Evolutionary conservation across 1,284 basidiomycete genomes (phyloP), one percentile per base, ranked within the genome.

Genomic region (Trametes sp.): DNA sequence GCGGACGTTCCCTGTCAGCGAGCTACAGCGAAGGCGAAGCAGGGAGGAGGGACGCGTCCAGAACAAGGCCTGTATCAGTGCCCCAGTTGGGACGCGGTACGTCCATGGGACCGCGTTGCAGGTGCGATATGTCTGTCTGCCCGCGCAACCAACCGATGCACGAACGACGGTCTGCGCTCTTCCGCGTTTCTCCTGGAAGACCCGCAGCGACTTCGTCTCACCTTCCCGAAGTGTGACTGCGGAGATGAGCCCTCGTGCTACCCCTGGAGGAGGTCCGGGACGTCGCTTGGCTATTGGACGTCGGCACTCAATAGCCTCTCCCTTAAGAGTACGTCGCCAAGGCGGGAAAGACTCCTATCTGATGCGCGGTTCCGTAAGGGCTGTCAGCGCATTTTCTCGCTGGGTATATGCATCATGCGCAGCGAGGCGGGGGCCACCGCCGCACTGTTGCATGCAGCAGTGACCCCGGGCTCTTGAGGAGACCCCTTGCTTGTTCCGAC

Each of bases 191-290:
- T 26, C 7, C 45, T 10, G 23, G 2, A 31, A 35, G 23, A 2
- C 24, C 21, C 28, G 9, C 31, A 21, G 13, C 23, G 36, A 23
- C 21, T 5, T 36, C 35, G 35, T 11, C 51, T 26, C 21, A 38
- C 28, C 36, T 53, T 41, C 51, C 36, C 35, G 51, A 53, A 53
- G 51, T 41, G 23, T 53, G 33, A 36, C 50, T 21, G 35, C 31
- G 49, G 50, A 23, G 50, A 31, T 31, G 48, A 33, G 14, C 23
- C 33, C n/a, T 21, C 29, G 23, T 45, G 38, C 16, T n/a, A n/a
- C n/a, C n/a, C 42, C 42, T 10, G 42, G 2, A 24, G 4, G 21
- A 21, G 11, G 11, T 9, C 21, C 42, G 21, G 42, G 23, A 45
- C 42, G 42, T n/a, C 38, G 4, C 7, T 23, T 7, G 8, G 45